Base-by-base conservation (phyloP, 257 asterid genomes). In the Capsicum chinense region DNA sequence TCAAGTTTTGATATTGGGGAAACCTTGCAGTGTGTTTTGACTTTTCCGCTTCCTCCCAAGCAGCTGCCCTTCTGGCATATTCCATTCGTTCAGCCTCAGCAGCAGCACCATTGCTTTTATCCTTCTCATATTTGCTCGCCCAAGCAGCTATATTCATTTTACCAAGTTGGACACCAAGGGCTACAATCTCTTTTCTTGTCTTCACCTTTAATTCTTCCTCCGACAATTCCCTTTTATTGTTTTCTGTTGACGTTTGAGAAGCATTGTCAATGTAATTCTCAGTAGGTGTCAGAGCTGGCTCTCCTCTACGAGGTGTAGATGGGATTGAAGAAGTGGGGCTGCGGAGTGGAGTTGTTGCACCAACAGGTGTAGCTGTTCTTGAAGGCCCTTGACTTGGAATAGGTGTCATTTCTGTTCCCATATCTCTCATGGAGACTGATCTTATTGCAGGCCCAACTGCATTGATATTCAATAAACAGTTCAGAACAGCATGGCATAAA, bases 401-500 rank as follows among this genome's bases (percentile, higher is more conserved):
- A 9, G 99, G 99, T 33, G 99, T 97, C 99, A 97, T 97, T 86
- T 97, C 99, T 1, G 99, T 97, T 82, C 99, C 99, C 97, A 91
- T 97, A 69, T 97, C 99, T 86, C 99, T 92, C 99, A 97, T 97
- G 13, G 99, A 95, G 85, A 97, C 99, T 12, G 98, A 92, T 86
- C 99, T 95, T 82, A 95, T 83, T 10, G 88, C 90, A 16, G 96
- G 90, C 70, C 80, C 85, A 79, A 88, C 96, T 91, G 84, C 52
- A n/a, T 64, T 11, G 14, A 50, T 14, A 21, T 21, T 14, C 19
- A 73, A 60, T 6, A 84, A 73, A 74, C 67, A 82, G 17, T 17
- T 33, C 16, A 13, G 33, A 35, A 50, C 58, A 66, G 60, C 44
- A 48, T 12, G 0, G n/a, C 12, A 74, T 52, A 13, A 74, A 47